phyloP scores from a whole-genome alignment of 2,329 filamentous ascomycete species.

The Penicillium sp. region DNA sequence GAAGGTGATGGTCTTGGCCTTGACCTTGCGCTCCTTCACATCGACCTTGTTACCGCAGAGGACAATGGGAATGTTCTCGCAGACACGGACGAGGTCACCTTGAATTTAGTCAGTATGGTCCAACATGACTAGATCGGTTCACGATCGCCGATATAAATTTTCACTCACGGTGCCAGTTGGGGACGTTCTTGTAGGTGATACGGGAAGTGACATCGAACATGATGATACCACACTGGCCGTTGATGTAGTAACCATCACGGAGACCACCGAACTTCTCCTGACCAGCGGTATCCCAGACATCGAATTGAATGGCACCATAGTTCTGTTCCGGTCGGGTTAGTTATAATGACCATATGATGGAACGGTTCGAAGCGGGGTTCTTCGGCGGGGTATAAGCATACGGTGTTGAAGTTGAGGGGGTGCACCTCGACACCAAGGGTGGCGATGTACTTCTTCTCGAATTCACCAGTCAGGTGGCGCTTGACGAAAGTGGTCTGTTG shows the following conservation, averaged over 20 bases:
- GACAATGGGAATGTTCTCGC: constrained; percentile 98
- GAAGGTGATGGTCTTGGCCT: constrained; percentile 99
- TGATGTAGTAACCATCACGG: constrained; percentile 99
- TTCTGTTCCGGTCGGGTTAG: constrained; percentile 57
- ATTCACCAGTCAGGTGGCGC: constrained; percentile 99
- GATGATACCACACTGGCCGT: constrained; percentile 99
- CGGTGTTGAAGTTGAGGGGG: constrained; percentile 94
- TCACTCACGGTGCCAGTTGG: constrained; percentile 98
- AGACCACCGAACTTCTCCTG: constrained; percentile 99
- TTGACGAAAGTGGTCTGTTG: constrained; percentile 98
- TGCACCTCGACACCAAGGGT: constrained; percentile 99
- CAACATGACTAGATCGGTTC: constrained; percentile 5
- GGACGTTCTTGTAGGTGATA: constrained; percentile 99
- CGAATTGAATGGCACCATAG: constrained; percentile 94
- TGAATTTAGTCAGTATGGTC: background rate
- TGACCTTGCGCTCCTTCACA: constrained; percentile 99
- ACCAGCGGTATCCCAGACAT: constrained; percentile 98
- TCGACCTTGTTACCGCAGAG: constrained; percentile 99
- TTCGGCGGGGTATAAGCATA: constrained; percentile 70
- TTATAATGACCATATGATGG: constrained; percentile 16
- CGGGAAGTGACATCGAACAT: constrained; percentile 99
- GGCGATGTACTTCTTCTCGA: constrained; percentile 99
- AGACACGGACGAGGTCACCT: constrained; percentile 98
- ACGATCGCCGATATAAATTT: background rate
- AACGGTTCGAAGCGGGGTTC: constrained; percentile 32